These are phyloP conservation scores for Parachlorella kessleri DNA, from an alignment of 139 green algal genomes.

Conservation along the genomic window DNA sequence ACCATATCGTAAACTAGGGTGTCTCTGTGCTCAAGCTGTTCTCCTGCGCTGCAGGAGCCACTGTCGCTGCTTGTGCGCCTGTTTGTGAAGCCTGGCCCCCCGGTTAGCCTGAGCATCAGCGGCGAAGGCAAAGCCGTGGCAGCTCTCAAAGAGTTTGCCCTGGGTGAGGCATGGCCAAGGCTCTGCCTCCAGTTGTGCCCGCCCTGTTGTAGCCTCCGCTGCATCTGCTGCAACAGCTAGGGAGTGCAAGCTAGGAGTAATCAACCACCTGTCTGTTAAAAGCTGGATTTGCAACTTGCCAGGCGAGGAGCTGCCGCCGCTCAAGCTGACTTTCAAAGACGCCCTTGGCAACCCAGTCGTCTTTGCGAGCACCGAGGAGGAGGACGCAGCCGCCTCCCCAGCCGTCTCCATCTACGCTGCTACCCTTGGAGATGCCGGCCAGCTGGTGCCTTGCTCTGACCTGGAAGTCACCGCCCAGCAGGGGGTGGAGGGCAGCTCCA, in stretches of 20 bases:
- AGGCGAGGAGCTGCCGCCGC: conserved; percentile 56
- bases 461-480: conserved; percentile 27
- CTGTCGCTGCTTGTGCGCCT: conserved; percentile 33
- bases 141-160: conserved; percentile 42
- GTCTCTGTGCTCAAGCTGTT: too few relatives aligned
- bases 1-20: too few relatives aligned
- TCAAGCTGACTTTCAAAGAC: conserved; percentile 57
- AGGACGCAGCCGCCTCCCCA: not conserved
- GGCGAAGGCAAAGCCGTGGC: conserved; percentile 53
- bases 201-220: too few relatives aligned
- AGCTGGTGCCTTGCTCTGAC: conserved; percentile 30
- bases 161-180: too few relatives aligned
- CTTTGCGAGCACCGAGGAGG: too few relatives aligned
- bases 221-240: too few relatives aligned
- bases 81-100: conserved; percentile 39
- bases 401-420: not conserved
- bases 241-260: too few relatives aligned
- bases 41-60: conserved; percentile 1
- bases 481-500: conserved; percentile 2
- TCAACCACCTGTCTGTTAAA: too few relatives aligned
- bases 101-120: conserved; percentile 44
- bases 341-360: conserved; percentile 53
- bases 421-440: not conserved
- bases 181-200: too few relatives aligned
- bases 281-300: too few relatives aligned